These are phyloP conservation scores for Monocercomonoides exilis DNA, from an alignment of 78 protist species.

Conservation along the genomic window DNA sequence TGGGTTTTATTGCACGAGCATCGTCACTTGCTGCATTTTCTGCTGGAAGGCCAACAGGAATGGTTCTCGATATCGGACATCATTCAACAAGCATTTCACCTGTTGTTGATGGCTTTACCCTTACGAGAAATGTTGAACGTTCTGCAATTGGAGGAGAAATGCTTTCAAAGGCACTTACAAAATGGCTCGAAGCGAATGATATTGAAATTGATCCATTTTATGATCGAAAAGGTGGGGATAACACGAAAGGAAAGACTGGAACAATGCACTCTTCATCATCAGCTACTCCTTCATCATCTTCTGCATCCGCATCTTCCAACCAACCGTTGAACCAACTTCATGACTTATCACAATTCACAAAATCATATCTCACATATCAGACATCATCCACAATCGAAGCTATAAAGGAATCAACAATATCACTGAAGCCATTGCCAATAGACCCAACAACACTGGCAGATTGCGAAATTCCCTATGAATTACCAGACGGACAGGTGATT, in stretches of 20 bases:
- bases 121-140: not conserved
- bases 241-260: not conserved
- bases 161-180: not conserved
- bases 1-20: conserved; percentile 4
- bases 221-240: not conserved
- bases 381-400: not conserved
- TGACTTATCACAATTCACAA: no score
- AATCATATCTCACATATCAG: not conserved
- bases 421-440: not conserved
- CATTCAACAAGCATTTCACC: not conserved
- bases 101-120: not conserved
- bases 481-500: not conserved
- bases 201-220: not conserved
- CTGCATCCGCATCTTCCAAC: no score
- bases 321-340: no score
- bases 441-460: not conserved
- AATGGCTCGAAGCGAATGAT: not conserved
- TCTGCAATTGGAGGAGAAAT: not conserved
- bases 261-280: not conserved
- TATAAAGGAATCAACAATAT: not conserved
- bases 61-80: conserved; percentile 34
- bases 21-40: conserved; percentile 20
- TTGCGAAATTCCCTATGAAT: not conserved
- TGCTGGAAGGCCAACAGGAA: conserved; percentile 11
- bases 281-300: not conserved